phyloP scores from a whole-genome alignment of 139 green algal species.

The Chlorella vulgaris region DNA sequence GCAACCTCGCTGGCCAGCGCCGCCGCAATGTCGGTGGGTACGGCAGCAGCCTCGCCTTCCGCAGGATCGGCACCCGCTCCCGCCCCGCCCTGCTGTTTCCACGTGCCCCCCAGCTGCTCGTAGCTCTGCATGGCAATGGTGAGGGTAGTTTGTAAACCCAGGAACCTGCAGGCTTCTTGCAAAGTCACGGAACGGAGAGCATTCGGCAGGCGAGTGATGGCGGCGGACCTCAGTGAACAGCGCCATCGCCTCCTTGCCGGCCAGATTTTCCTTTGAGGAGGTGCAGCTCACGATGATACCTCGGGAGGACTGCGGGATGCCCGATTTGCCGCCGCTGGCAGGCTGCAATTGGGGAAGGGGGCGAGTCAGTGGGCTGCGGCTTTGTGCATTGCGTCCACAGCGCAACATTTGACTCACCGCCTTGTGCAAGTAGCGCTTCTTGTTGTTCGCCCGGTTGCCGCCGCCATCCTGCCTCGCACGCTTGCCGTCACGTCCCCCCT shows the following conservation, averaged over 20 bases:
- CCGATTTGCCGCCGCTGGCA: not conserved
- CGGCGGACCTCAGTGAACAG: conserved; percentile 44
- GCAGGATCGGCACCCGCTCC: not conserved
- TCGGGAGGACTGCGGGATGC: conserved; percentile 37
- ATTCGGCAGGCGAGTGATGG: too few relatives aligned
- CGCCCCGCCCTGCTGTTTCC: not conserved
- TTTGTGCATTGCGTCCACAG: not conserved
- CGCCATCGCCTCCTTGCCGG: conserved; percentile 42
- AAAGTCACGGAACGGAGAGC: too few relatives aligned
- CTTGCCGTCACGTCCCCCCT: conserved; percentile 15
- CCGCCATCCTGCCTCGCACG: not conserved
- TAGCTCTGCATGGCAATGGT: conserved; percentile 39
- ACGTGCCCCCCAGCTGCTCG: conserved; percentile 36
- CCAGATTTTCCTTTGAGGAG: conserved; percentile 45
- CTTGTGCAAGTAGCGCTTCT: not conserved
- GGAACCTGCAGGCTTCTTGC: too few relatives aligned
- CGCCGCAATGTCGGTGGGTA: conserved; percentile 37
- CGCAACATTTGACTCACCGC: not conserved
- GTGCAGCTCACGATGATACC: conserved; percentile 53
- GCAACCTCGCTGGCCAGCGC: conserved; percentile 53
- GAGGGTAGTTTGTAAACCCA: too few relatives aligned
- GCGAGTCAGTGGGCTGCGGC: not conserved
- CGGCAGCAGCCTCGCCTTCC: not conserved
- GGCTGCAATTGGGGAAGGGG: conserved; percentile 15
- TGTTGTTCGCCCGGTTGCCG: not conserved